Conservation (phyloP, 345 rosid species). For the Populus simonii region DNA sequence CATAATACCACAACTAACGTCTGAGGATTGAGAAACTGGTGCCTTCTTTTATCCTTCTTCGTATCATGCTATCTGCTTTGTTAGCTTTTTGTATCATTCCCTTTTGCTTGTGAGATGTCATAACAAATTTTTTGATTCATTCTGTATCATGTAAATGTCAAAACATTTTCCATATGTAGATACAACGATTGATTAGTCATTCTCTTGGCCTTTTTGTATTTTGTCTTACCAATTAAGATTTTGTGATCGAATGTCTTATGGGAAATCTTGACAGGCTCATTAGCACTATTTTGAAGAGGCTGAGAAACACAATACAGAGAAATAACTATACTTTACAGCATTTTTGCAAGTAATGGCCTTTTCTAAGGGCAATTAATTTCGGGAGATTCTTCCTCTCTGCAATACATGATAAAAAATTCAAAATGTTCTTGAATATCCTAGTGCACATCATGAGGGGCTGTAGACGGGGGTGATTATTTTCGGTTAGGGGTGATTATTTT, state of each 20-base stretch:
- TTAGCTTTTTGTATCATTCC: neutral
- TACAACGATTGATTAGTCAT: conserved; percentile 6
- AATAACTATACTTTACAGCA: too few species aligned
- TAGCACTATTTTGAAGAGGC: neutral
- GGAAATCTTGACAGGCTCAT: neutral
- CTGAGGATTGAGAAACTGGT: conserved; percentile 6
- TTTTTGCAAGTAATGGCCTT: too few species aligned
- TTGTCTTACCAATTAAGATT: neutral
- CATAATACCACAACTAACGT: conserved; percentile 14
- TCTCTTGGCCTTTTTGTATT: neutral
- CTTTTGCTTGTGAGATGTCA: conserved; percentile 16
- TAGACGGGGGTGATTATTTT: too few species aligned
- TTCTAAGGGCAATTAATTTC: too few species aligned
- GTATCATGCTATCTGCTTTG: neutral
- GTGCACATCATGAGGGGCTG: too few species aligned
- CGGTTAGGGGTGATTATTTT: too few species aligned
- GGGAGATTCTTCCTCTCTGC: neutral
- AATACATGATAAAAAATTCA: neutral
- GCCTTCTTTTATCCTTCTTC: neutral
- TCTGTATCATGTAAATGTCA: conserved; percentile 29
- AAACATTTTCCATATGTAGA: conserved; percentile 18
- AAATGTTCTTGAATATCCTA: too few species aligned
- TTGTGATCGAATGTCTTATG: neutral
- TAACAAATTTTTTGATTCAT: conserved; percentile 31
- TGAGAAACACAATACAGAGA: too few species aligned